Conservation (phyloP, 2,329 filamentous ascomycete species). For the Didymella arachidicola region DNA sequence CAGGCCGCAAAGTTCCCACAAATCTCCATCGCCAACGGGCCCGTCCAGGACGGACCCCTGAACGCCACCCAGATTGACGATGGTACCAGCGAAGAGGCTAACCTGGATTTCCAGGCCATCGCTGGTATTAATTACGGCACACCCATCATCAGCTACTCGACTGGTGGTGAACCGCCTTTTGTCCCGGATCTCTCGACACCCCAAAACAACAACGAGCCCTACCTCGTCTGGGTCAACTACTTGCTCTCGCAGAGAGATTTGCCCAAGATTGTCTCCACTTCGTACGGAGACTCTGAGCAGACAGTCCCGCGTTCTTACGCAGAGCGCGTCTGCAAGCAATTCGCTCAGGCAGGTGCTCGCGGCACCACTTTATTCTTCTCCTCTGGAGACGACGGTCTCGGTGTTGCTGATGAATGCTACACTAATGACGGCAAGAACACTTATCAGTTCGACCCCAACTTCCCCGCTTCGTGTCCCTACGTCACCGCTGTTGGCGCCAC, state of each 20-base stretch:
- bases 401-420: slow-evolving; percentile 60
- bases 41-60: slow-evolving; percentile 55
- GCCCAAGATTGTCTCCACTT: slow-evolving; percentile 69
- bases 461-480: slow-evolving; percentile 73
- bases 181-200: slow-evolving; percentile 57
- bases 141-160: slow-evolving; percentile 66
- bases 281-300: slow-evolving; percentile 73
- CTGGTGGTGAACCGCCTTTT: slow-evolving; percentile 64
- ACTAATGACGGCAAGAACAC: slow-evolving; percentile 66
- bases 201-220: slow-evolving; percentile 71
- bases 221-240: slow-evolving; percentile 68
- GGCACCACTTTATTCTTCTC: slow-evolving; percentile 71
- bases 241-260: slow-evolving; percentile 64
- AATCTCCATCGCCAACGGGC: slow-evolving; percentile 64
- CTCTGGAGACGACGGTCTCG: slow-evolving; percentile 68
- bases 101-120: slow-evolving; percentile 70
- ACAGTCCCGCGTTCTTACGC: slow-evolving; percentile 68
- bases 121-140: slow-evolving; percentile 63
- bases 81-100: slow-evolving; percentile 63
- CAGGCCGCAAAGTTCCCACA: slow-evolving; percentile 64
- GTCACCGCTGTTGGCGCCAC: slow-evolving; percentile 73
- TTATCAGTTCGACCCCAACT: slow-evolving; percentile 66
- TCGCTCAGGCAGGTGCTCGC: slow-evolving; percentile 71
- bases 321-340: slow-evolving; percentile 67
- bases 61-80: slow-evolving; percentile 40